phyloP scores from a whole-genome alignment of 768 basidiomycete species.

The Infundibulicybe gibba region DNA sequence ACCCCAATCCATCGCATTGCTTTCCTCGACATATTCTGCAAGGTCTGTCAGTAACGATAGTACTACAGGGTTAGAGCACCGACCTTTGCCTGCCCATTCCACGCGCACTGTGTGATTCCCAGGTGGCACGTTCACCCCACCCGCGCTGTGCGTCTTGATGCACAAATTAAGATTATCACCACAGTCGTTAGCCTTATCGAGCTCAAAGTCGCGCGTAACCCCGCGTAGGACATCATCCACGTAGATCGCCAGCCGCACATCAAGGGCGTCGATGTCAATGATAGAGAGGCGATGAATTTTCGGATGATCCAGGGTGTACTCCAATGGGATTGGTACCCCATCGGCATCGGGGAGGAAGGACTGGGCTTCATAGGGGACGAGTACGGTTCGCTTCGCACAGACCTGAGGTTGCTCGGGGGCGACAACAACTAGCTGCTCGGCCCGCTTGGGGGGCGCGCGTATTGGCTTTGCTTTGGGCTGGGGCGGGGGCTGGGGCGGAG shows the following conservation, averaged over 20 bases:
- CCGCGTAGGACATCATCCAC: constrained; percentile 12
- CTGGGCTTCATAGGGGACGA: constrained; percentile 9
- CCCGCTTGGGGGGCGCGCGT: background rate
- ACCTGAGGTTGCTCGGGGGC: background rate
- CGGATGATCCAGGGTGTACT: constrained; percentile 14
- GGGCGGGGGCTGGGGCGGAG: background rate
- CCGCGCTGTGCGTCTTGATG: constrained; percentile 13
- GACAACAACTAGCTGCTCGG: background rate
- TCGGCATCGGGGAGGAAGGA: constrained; percentile 12
- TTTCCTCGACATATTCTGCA: constrained; percentile 6
- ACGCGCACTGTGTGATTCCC: constrained; percentile 18
- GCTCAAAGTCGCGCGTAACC: constrained; percentile 9
- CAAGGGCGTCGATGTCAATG: constrained; percentile 14
- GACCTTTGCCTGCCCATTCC: constrained; percentile 17
- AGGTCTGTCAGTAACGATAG: background rate
- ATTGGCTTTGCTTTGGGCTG: background rate
- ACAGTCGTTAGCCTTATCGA: constrained; percentile 12
- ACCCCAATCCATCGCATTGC: constrained; percentile 9
- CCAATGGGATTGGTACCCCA: constrained; percentile 12
- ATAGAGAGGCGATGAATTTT: constrained; percentile 13
- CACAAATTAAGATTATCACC: constrained; percentile 12
- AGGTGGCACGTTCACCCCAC: constrained; percentile 10
- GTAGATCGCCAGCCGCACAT: constrained; percentile 14
- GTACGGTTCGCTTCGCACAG: background rate
- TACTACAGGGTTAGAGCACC: background rate